Evolutionary conservation across 352 stramenopile genomes (phyloP).

Genomic region (Phytophthora ohioensis): DNA sequence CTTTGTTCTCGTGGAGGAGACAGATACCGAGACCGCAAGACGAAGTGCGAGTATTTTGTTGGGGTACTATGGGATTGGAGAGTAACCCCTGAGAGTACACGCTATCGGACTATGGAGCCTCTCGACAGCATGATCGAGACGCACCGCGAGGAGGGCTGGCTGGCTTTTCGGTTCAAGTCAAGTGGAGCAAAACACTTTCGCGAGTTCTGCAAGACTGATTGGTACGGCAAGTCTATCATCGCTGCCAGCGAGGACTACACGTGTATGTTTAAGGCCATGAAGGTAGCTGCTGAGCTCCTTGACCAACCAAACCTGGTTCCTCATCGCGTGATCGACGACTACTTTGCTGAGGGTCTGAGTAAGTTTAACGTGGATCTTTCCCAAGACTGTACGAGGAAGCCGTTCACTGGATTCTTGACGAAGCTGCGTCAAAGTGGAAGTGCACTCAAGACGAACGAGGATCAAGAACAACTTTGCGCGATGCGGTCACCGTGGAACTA

Average conservation of each 20-base stretch:
- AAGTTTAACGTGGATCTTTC: too few species aligned
- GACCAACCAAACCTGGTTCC: neutral
- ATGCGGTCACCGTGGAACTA: too few species aligned
- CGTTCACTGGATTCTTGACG: too few species aligned
- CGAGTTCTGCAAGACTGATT: neutral
- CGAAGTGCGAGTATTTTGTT: neutral
- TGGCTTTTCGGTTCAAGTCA: neutral
- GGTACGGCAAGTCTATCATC: neutral
- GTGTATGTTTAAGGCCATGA: neutral
- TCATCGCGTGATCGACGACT: neutral
- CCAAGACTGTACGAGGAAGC: too few species aligned
- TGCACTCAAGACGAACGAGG: too few species aligned
- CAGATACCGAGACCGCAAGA: too few species aligned
- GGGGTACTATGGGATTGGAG: constrained; percentile 11
- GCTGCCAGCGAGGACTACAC: neutral
- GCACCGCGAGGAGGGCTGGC: neutral
- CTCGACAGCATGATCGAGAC: neutral
- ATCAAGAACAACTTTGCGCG: too few species aligned
- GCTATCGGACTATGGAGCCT: neutral
- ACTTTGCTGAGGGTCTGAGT: too few species aligned
- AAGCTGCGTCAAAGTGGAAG: too few species aligned
- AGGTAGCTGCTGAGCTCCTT: neutral
- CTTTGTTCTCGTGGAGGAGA: too few species aligned
- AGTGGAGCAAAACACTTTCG: neutral
- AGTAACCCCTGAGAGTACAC: neutral